phyloP scores from a whole-genome alignment of 306 rosid species.

The Fragaria nilgerrensis region DNA sequence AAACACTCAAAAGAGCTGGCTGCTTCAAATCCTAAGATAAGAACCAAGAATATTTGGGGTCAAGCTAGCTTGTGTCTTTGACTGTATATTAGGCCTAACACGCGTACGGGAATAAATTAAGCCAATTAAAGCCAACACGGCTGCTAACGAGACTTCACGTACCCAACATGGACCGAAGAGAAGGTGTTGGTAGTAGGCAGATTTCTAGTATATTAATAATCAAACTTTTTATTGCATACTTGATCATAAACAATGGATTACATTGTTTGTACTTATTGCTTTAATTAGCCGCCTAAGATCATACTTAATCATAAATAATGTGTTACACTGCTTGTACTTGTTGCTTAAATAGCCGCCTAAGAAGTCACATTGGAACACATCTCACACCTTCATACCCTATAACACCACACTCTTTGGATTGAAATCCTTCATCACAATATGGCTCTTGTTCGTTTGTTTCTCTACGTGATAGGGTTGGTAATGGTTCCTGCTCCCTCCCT shows the following conservation, averaged over 20 bases:
- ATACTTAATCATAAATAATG: background rate
- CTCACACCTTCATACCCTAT: background rate
- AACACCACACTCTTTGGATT: background rate
- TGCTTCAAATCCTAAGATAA: background rate
- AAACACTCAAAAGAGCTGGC: too few relatives aligned
- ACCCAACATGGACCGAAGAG: background rate
- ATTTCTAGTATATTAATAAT: too few relatives aligned
- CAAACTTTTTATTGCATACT: too few relatives aligned
- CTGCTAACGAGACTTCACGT: background rate
- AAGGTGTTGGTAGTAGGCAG: background rate
- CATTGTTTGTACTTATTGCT: background rate
- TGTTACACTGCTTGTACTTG: background rate
- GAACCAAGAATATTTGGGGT: background rate
- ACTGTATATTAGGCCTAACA: background rate
- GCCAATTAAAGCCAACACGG: background rate
- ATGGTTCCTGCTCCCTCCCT: background rate
- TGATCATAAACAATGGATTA: background rate
- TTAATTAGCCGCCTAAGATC: background rate
- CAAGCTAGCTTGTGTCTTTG: background rate
- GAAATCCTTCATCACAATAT: background rate
- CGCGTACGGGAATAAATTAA: background rate
- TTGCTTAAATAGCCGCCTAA: background rate
- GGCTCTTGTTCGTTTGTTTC: background rate
- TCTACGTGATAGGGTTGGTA: background rate
- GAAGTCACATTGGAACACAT: background rate